Evolutionary conservation across 73 alveolate species (phyloP).

Genomic region (Paramecium bursaria): DNA sequence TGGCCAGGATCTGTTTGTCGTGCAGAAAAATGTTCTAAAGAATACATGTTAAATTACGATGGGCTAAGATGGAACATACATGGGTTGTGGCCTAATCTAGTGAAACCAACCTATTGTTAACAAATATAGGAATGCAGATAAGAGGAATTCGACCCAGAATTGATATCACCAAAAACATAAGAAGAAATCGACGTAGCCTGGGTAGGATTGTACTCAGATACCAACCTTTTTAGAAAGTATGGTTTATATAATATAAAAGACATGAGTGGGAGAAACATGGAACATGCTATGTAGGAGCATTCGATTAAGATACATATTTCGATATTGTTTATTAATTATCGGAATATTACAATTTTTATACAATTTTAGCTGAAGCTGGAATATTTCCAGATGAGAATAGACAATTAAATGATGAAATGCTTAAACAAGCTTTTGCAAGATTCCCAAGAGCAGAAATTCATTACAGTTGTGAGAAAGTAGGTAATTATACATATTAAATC

Average conservation of each 20-base stretch:
- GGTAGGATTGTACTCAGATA: slow-evolving; percentile 64
- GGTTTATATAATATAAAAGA: neutral
- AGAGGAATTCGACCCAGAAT: slow-evolving; percentile 41
- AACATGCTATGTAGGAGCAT: slow-evolving; percentile 58
- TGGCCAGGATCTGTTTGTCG: slow-evolving; percentile 73
- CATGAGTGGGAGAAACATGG: slow-evolving; percentile 73
- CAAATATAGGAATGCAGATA: slow-evolving; percentile 33
- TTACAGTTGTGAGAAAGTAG: slow-evolving; percentile 25
- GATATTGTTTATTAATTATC: slow-evolving; percentile 33
- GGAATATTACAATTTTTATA: slow-evolving; percentile 42
- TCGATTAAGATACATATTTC: slow-evolving; percentile 47
- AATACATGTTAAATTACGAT: slow-evolving; percentile 63
- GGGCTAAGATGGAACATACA: slow-evolving; percentile 63
- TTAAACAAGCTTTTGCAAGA: slow-evolving; percentile 23
- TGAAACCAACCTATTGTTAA: slow-evolving; percentile 52
- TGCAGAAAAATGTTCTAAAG: slow-evolving; percentile 44
- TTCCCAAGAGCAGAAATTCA: slow-evolving; percentile 12
- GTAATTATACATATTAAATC: neutral
- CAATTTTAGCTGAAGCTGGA: slow-evolving; percentile 57
- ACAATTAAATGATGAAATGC: slow-evolving; percentile 5
- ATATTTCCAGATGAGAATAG: slow-evolving; percentile 26
- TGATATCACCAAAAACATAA: slow-evolving; percentile 36
- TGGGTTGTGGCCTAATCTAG: slow-evolving; percentile 69
- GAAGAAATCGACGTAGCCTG: slow-evolving; percentile 43
- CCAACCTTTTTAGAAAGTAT: slow-evolving; percentile 56